Evolutionary conservation across 2,329 filamentous ascomycete genomes (phyloP).

Genomic region (Scytalidium lignicola): DNA sequence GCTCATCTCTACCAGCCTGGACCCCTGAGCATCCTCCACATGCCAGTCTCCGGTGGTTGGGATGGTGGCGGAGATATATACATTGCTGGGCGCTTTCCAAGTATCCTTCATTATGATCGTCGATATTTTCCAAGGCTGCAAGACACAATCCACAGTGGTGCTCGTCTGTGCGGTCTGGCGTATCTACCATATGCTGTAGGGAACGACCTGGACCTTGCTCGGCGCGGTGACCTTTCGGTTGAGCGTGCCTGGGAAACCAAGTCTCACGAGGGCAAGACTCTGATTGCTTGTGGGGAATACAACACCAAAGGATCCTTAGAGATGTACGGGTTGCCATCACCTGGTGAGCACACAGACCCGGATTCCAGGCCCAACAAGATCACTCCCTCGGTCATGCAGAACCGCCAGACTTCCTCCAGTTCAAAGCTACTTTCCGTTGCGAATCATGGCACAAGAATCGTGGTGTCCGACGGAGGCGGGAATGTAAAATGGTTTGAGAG

Average conservation of each 20-base stretch:
- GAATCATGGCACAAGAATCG: constrained; percentile 75
- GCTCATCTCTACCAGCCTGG: constrained; percentile 74
- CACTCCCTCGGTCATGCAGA: constrained; percentile 57
- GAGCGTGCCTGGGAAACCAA: constrained; percentile 52
- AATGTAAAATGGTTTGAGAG: constrained; percentile 87
- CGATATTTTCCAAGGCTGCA: constrained; percentile 75
- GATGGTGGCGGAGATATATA: constrained; percentile 67
- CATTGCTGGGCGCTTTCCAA: constrained; percentile 83
- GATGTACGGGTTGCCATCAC: constrained; percentile 61
- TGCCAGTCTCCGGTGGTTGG: constrained; percentile 48
- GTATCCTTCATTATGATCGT: constrained; percentile 82
- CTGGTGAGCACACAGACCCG: constrained; percentile 22
- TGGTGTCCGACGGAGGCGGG: constrained; percentile 79
- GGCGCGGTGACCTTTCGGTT: constrained; percentile 48
- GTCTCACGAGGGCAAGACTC: constrained; percentile 50
- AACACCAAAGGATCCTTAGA: constrained; percentile 88
- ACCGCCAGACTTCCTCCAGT: constrained; percentile 75
- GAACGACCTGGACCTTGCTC: constrained; percentile 53
- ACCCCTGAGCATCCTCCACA: constrained; percentile 76
- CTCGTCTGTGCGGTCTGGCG: constrained; percentile 67
- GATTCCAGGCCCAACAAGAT: constrained; percentile 26
- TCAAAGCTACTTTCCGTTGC: constrained; percentile 79
- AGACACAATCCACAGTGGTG: constrained; percentile 78
- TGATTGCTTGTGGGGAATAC: constrained; percentile 85
- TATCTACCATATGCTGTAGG: constrained; percentile 63